Evolutionary conservation across 2,329 filamentous ascomycete genomes (phyloP).

Genomic region (Coccinonectria pachysandricola): DNA sequence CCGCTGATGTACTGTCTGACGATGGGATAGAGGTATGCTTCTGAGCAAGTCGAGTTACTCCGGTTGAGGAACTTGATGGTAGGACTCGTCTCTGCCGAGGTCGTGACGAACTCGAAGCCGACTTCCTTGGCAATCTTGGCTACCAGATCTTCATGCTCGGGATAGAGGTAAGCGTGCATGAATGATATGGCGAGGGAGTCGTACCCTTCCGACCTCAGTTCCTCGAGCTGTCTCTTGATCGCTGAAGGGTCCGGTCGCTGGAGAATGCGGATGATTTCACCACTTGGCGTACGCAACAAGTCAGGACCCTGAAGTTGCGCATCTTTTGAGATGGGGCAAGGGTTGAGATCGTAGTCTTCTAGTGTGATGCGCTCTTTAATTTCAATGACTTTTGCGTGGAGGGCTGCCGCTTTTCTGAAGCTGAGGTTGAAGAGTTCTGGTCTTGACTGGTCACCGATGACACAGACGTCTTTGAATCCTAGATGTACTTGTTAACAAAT

Average conservation of each 20-base stretch:
- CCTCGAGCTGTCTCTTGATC: slow-evolving; percentile 46
- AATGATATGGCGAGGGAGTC: slow-evolving; percentile 73
- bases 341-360: slow-evolving; percentile 60
- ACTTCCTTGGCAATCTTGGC: slow-evolving; percentile 64
- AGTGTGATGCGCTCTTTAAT: slow-evolving; percentile 62
- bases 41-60: slow-evolving; percentile 58
- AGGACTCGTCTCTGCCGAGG: slow-evolving; percentile 57
- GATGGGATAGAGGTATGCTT: slow-evolving; percentile 62
- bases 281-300: slow-evolving; percentile 42
- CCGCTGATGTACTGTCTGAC: slow-evolving; percentile 59
- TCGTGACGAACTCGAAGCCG: slow-evolving; percentile 59
- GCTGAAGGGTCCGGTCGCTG: slow-evolving; percentile 38
- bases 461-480: slow-evolving; percentile 57
- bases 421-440: slow-evolving; percentile 64
- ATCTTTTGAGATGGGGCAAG: slow-evolving; percentile 40
- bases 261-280: slow-evolving; percentile 55
- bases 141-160: slow-evolving; percentile 66
- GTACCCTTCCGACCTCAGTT: slow-evolving; percentile 54
- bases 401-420: slow-evolving; percentile 54
- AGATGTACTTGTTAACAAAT: background rate
- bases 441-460: slow-evolving; percentile 62
- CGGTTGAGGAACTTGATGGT: slow-evolving; percentile 62
- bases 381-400: slow-evolving; percentile 59
- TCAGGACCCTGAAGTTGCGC: slow-evolving; percentile 23
- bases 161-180: slow-evolving; percentile 83